A percentile compares a stretch with the other conserved stretches of the same genome.
These are phyloP conservation scores for Teunomyces pallodes DNA, from an alignment of 805 yeast genomes.

Conservation along the genomic window DNA sequence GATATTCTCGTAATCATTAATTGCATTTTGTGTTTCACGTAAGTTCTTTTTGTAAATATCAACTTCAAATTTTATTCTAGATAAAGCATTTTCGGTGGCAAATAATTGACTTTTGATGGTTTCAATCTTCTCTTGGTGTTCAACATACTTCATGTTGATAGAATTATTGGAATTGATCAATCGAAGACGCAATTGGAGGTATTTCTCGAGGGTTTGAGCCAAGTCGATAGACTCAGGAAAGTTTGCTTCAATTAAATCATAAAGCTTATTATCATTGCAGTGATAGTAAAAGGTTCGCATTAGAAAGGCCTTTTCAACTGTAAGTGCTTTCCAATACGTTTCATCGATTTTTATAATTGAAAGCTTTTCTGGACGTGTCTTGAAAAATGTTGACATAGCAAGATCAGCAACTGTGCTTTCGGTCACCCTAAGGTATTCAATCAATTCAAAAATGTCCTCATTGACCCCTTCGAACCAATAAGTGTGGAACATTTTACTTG, in stretches of 20 bases:
- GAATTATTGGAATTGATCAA: constrained; percentile 21
- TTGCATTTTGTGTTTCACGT: constrained; percentile 7
- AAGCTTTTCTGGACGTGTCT: constrained; percentile 60
- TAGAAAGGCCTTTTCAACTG: constrained; percentile 73
- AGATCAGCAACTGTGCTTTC: constrained; percentile 63
- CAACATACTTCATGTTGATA: constrained; percentile 5
- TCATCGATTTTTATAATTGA: constrained; percentile 57
- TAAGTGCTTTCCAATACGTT: constrained; percentile 66
- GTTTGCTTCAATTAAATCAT: constrained; percentile 58
- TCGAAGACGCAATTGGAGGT: constrained; percentile 47
- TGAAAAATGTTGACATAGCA: constrained; percentile 65
- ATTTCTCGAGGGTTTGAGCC: constrained; percentile 56
- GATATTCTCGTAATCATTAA: constrained; percentile 13
- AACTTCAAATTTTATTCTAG: constrained; percentile 18
- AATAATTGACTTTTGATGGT: constrained; percentile 15
- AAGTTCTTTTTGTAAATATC: constrained; percentile 12
- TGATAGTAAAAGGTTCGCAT: constrained; percentile 64
- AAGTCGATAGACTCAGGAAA: constrained; percentile 79
- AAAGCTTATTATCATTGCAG: constrained; percentile 53
- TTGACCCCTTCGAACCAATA: constrained; percentile 71
- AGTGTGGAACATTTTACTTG: constrained; percentile 62
- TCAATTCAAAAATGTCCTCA: constrained; percentile 67
- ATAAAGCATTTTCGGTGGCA: constrained; percentile 14
- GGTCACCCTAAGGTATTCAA: constrained; percentile 71
- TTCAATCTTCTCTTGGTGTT: constrained; percentile 13